phyloP scores from a whole-genome alignment of 768 basidiomycete genomes.

The Lyophyllum decastes region DNA sequence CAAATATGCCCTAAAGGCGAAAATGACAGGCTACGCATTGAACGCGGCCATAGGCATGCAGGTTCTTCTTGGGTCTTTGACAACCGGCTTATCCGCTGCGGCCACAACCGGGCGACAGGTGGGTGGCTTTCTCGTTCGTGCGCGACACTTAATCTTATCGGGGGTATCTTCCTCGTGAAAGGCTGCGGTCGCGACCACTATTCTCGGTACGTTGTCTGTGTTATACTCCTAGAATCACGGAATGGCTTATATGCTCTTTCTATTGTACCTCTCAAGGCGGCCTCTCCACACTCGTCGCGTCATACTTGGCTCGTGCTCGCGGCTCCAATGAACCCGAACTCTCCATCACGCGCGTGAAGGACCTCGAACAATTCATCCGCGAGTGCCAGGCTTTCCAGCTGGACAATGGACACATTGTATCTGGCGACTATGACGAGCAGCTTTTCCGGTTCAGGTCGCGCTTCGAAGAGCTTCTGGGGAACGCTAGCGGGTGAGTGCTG shows the following conservation, averaged over 20 bases:
- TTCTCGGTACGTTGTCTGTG: slow-evolving; percentile 33
- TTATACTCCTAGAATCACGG: background rate
- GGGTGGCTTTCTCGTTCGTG: slow-evolving; percentile 16
- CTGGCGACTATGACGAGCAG: slow-evolving; percentile 35
- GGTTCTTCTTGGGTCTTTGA: slow-evolving; percentile 65
- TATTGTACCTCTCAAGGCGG: slow-evolving; percentile 43
- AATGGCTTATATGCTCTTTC: too few species aligned
- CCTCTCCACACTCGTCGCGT: slow-evolving; percentile 64
- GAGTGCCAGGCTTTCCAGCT: slow-evolving; percentile 58
- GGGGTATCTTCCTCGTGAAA: slow-evolving; percentile 13
- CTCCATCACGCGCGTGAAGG: slow-evolving; percentile 55
- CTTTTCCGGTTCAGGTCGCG: slow-evolving; percentile 37
- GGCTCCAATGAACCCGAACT: slow-evolving; percentile 72
- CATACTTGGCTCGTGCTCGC: slow-evolving; percentile 70
- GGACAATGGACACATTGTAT: slow-evolving; percentile 50
- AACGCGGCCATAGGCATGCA: slow-evolving; percentile 63
- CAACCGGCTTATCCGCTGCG: slow-evolving; percentile 62
- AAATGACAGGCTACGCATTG: slow-evolving; percentile 34
- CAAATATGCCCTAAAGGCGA: slow-evolving; percentile 50
- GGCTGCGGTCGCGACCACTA: slow-evolving; percentile 37
- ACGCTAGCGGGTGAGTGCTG: slow-evolving; percentile 32
- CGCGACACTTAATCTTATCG: background rate
- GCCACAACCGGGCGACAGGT: slow-evolving; percentile 41
- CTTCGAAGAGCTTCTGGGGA: slow-evolving; percentile 52
- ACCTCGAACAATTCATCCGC: slow-evolving; percentile 69